Evolutionary conservation across 441 rosid species (phyloP).

Genomic region (Daphne laureola): DNA sequence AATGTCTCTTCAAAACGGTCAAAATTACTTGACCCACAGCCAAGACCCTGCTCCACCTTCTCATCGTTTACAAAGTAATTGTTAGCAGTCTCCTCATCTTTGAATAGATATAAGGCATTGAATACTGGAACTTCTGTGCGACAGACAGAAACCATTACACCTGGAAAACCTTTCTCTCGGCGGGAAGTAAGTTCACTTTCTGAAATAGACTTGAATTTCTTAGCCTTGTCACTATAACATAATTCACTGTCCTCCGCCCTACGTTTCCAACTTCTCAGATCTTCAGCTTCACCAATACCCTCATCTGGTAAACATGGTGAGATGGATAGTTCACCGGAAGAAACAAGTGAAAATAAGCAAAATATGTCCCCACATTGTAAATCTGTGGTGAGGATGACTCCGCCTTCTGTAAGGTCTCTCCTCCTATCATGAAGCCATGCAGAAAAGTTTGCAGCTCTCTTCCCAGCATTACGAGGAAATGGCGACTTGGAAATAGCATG

Average conservation of each 20-base stretch:
- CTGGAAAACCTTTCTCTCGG: constrained; percentile 95
- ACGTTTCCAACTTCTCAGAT: constrained; percentile 67
- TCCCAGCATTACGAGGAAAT: constrained; percentile 80
- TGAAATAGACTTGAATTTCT: constrained; percentile 52
- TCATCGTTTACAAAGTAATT: constrained; percentile 29
- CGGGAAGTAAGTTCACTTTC: constrained; percentile 79
- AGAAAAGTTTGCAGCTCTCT: constrained; percentile 74
- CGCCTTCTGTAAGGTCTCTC: constrained; percentile 49
- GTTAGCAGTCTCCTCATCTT: constrained; percentile 27
- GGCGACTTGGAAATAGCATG: constrained; percentile 67
- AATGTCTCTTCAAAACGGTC: constrained; percentile 35
- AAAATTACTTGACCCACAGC: constrained; percentile 25
- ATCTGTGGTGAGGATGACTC: constrained; percentile 53
- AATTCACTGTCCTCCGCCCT: constrained; percentile 55
- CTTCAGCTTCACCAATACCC: constrained; percentile 94
- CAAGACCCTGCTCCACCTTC: constrained; percentile 19
- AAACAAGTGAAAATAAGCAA: constrained; percentile 67
- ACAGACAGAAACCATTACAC: constrained; percentile 49
- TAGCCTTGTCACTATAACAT: constrained; percentile 39
- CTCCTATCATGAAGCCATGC: constrained; percentile 61
- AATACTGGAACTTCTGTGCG: constrained; percentile 38
- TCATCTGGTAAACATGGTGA: constrained; percentile 71
- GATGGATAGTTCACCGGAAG: constrained; percentile 69
- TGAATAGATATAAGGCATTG: constrained; percentile 45
- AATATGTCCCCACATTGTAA: constrained; percentile 91